Conservation (phyloP, 805 yeast species). For the Cyberlindnera sargentensis region DNA sequence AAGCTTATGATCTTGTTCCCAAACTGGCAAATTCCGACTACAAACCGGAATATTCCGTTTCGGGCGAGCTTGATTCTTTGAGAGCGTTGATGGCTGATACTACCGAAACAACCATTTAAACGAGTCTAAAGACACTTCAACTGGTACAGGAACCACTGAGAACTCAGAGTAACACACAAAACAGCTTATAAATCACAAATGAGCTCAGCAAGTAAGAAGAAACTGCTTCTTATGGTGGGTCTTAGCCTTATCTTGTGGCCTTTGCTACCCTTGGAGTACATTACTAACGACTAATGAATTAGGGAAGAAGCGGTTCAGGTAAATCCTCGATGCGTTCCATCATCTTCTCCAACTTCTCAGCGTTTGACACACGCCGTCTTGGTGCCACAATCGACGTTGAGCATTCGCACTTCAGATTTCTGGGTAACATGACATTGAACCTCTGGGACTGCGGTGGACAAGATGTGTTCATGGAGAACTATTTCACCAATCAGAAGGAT, state of each 20-base stretch:
- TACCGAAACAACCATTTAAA: too few species aligned
- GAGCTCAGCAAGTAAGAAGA: conserved; percentile 39
- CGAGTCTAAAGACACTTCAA: too few species aligned
- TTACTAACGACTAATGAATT: conserved; percentile 8
- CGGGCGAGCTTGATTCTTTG: too few species aligned
- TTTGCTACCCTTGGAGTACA: not conserved
- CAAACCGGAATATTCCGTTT: too few species aligned
- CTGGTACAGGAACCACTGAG: too few species aligned
- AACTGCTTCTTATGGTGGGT: conserved; percentile 52
- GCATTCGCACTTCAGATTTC: conserved; percentile 85
- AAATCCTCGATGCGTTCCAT: conserved; percentile 97
- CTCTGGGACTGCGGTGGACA: conserved; percentile 99
- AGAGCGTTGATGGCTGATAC: too few species aligned
- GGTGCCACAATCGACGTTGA: conserved; percentile 99
- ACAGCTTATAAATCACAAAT: too few species aligned
- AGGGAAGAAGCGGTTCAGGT: conserved; percentile 96
- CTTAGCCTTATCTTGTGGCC: too few species aligned
- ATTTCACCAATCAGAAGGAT: conserved; percentile 79
- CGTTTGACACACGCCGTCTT: conserved; percentile 88
- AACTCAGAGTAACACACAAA: too few species aligned
- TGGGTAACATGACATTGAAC: conserved; percentile 92
- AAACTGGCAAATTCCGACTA: not conserved
- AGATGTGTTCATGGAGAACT: conserved; percentile 93
- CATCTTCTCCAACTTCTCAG: conserved; percentile 91
- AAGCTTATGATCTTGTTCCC: not conserved